These are phyloP conservation scores for Dryas drummondii DNA, from an alignment of 306 rosid genomes.

Conservation along the genomic window DNA sequence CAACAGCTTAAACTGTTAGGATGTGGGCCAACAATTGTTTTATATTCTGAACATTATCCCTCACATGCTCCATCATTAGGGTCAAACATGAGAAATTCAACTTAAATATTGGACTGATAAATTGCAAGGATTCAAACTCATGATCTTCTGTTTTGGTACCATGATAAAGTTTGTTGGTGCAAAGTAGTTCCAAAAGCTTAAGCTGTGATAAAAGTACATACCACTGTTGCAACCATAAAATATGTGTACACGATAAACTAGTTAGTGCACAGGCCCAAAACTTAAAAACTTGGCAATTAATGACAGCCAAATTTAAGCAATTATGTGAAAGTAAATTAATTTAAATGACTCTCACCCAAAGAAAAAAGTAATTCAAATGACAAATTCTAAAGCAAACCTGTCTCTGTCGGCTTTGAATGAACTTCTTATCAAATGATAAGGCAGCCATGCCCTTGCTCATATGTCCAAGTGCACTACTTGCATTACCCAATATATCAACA, in stretches of 20 bases:
- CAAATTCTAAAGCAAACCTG: slow-evolving; percentile 59
- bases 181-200: not conserved
- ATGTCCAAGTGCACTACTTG: slow-evolving; percentile 99
- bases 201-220: not conserved
- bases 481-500: slow-evolving; percentile 97
- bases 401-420: slow-evolving; percentile 91
- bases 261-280: not conserved
- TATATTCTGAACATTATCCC: not conserved
- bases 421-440: slow-evolving; percentile 95
- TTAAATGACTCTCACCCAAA: not conserved
- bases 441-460: slow-evolving; percentile 99
- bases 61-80: not conserved
- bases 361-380: not conserved
- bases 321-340: not conserved
- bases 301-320: not conserved
- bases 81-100: not conserved
- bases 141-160: not conserved
- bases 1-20: not conserved
- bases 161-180: not conserved
- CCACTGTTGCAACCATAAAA: not conserved
- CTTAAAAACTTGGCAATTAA: not conserved
- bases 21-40: not conserved
- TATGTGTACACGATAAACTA: not conserved
- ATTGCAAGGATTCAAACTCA: not conserved
- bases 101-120: not conserved